Percentiles rank a stretch among this genome's conserved stretches.
These are phyloP conservation scores for Trichosporon asahii DNA, from an alignment of 1,284 basidiomycete species.

Conservation along the genomic window DNA sequence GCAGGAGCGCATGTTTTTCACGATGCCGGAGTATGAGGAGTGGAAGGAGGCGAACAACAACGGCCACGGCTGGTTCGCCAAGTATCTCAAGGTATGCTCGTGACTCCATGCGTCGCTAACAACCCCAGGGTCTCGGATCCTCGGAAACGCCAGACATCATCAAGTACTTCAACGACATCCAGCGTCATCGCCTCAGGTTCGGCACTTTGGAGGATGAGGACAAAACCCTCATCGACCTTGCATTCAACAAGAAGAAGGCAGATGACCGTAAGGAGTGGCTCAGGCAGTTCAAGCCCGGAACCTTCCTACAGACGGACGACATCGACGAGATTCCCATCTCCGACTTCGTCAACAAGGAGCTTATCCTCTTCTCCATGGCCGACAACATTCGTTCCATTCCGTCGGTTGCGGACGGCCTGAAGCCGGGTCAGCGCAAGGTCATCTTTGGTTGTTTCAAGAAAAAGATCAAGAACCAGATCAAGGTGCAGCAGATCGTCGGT, in stretches of 20 bases:
- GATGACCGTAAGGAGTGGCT: constrained; percentile 99
- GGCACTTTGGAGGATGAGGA: constrained; percentile 77
- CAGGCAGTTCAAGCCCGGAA: constrained; percentile 91
- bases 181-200: constrained; percentile 92
- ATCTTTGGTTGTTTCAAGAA: constrained; percentile 94
- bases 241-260: constrained; percentile 99
- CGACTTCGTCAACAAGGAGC: constrained; percentile 97
- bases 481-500: constrained; percentile 93
- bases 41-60: constrained; percentile 82
- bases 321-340: constrained; percentile 79
- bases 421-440: constrained; percentile 98
- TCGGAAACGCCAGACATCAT: constrained; percentile 83
- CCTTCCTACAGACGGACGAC: constrained; percentile 80
- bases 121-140: constrained; percentile 83
- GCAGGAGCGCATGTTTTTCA: constrained; percentile 86
- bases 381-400: constrained; percentile 97
- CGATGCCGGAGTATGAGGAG: constrained; percentile 92
- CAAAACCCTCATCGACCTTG: constrained; percentile 87
- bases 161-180: constrained; percentile 89
- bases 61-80: constrained; percentile 80
- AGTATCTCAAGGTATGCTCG: constrained; percentile 85
- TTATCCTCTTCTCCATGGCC: constrained; percentile 99
- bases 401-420: constrained; percentile 88
- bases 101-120: not conserved
- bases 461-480: constrained; percentile 88